Evolutionary conservation across 2,329 filamentous ascomycete species (phyloP).

Genomic region (Emydomyces testavorans): DNA sequence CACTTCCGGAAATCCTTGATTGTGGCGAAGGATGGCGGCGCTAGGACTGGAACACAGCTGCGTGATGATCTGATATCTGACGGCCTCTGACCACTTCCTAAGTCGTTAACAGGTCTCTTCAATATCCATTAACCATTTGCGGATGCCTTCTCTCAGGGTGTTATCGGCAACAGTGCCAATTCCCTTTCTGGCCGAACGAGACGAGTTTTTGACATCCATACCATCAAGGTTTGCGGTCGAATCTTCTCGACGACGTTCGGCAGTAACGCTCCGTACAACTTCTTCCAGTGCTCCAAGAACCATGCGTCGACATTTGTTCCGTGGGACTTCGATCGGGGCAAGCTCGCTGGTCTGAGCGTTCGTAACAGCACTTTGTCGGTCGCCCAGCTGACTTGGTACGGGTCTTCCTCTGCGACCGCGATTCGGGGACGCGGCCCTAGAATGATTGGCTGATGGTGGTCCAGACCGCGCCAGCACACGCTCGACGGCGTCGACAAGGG

Average conservation of each 20-base stretch:
- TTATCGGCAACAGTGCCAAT: slow-evolving; percentile 35
- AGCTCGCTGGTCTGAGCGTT: slow-evolving; percentile 17
- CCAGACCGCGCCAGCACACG: slow-evolving; percentile 40
- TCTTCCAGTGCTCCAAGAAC: slow-evolving; percentile 47
- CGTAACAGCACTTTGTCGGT: slow-evolving; percentile 15
- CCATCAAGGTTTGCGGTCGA: slow-evolving; percentile 19
- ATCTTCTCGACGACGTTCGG: slow-evolving; percentile 36
- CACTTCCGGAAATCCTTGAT: too few species aligned
- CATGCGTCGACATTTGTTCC: slow-evolving; percentile 43
- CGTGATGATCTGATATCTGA: background rate
- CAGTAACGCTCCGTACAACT: slow-evolving; percentile 45
- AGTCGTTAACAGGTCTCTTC: slow-evolving; percentile 33
- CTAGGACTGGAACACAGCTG: background rate
- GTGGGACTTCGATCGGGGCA: slow-evolving; percentile 36
- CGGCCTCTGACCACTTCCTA: too few species aligned
- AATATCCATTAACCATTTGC: slow-evolving; percentile 44
- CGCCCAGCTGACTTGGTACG: slow-evolving; percentile 16
- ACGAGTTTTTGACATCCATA: slow-evolving; percentile 17
- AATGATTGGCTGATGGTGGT: slow-evolving; percentile 32
- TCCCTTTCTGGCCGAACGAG: slow-evolving; percentile 23
- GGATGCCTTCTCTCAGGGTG: slow-evolving; percentile 45
- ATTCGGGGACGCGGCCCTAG: slow-evolving; percentile 32
- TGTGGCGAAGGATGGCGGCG: too few species aligned
- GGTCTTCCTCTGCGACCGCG: slow-evolving; percentile 28
- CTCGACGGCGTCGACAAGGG: slow-evolving; percentile 47